Base-by-base conservation (phyloP, 495 filamentous ascomycete species). In the Penicillium tannophilum region DNA sequence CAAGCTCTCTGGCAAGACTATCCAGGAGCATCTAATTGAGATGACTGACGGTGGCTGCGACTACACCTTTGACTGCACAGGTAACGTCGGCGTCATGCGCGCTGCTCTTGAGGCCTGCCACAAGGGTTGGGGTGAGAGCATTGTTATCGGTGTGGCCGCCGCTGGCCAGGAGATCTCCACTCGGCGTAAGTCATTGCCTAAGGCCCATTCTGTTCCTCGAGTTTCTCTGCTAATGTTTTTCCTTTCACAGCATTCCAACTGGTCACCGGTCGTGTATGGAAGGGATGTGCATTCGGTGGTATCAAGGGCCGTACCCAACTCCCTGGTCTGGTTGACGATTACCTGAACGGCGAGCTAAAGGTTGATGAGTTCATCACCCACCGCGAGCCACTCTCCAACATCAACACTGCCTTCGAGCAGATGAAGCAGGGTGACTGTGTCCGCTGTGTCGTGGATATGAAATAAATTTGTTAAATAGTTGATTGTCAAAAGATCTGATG, bases 331-430 rank as follows among this genome's bases (percentile, higher is more conserved):
- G 93, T 98, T 6, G 81, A 87, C 53, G 95, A 98, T 73, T 98
- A 98, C 73, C 82, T 96, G 72, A 80, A 80, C 24, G 92, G 92
- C 61, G 84, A 89, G 67, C 84, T 98, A 68, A 98, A 97, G 90
- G 93, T 98, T 42, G 95, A 98, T 68, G 94, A 98, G 80, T 98
- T 98, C 82, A 98, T 98, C 77, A 98, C 94, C 30, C 95, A 98
- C 81, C 88, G 94, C 45, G 88, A 95, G 82, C 77, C 79, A 8
- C 80, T 98, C 47, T 68, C 70, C 24, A 81, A 86, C 50, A 97
- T 98, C 78, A 97, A 97, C 81, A 79, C 79, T 19, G 93, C 92
- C 11, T 98, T 98, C 62, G 84, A 90, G 50, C 84, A 88, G 74
- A 98, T 98, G 94, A 96, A 96, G 84, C 79, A 84, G 53, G 94